These are phyloP conservation scores for Phanerochaete sordida DNA, from an alignment of 768 basidiomycete species.

Conservation along the genomic window DNA sequence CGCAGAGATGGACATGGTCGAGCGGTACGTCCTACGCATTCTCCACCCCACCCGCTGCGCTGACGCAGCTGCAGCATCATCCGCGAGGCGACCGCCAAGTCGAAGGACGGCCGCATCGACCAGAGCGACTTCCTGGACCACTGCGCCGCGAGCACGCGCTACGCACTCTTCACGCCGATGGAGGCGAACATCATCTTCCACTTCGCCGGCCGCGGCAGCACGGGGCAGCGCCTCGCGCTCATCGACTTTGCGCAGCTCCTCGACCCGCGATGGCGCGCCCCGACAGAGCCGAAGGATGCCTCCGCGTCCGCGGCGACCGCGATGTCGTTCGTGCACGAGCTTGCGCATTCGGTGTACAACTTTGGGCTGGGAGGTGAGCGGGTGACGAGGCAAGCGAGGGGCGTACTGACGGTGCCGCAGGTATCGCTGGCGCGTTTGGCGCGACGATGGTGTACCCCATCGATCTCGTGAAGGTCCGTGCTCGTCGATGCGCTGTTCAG, in stretches of 20 bases:
- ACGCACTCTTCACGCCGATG: conserved; percentile 96
- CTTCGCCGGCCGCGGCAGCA: conserved; percentile 83
- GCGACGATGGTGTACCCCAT: conserved; percentile 99
- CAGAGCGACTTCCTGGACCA: conserved; percentile 94
- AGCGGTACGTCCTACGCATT: conserved; percentile 58
- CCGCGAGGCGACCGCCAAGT: conserved; percentile 84
- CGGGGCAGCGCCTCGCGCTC: conserved; percentile 69
- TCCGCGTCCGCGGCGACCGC: conserved; percentile 20
- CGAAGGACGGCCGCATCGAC: conserved; percentile 94
- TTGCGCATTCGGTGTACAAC: conserved; percentile 76
- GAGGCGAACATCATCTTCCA: conserved; percentile 98
- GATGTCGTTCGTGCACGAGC: conserved; percentile 47
- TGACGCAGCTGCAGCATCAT: conserved; percentile 54
- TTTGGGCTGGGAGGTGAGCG: conserved; percentile 79
- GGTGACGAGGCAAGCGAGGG: background rate
- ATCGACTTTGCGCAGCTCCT: conserved; percentile 91
- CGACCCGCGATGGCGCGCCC: conserved; percentile 84
- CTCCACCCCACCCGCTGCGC: no score
- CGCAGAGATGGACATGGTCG: conserved; percentile 94
- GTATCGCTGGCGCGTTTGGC: conserved; percentile 90
- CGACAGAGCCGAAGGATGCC: conserved; percentile 47
- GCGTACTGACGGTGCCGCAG: conserved; percentile 30
- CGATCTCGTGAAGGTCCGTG: conserved; percentile 66
- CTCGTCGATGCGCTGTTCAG: background rate
- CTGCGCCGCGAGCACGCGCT: conserved; percentile 81